Evolutionary conservation across 1,139 yeast species (phyloP).

Genomic region (Saccharomyces hybrid): DNA sequence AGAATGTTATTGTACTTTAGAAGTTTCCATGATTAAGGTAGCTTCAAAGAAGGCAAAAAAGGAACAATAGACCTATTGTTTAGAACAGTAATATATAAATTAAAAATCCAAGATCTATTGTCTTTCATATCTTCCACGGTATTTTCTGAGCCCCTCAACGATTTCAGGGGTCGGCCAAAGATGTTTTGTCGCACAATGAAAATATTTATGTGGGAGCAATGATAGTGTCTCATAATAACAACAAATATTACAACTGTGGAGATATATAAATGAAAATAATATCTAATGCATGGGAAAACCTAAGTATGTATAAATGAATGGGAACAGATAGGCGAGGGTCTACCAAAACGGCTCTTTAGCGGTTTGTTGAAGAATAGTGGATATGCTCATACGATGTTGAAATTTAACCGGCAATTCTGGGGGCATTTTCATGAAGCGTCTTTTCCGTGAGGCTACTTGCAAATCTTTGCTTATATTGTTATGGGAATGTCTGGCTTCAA

Average conservation of each 20-base stretch:
- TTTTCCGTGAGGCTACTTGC: background rate
- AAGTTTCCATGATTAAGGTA: background rate
- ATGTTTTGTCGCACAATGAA: background rate
- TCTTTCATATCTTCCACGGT: background rate
- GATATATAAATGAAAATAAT: background rate
- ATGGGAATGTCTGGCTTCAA: conserved; percentile 2
- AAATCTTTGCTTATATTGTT: background rate
- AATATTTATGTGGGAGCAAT: background rate
- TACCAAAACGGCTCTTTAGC: background rate
- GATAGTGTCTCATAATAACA: no score
- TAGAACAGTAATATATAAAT: background rate
- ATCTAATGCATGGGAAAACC: background rate
- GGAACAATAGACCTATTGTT: background rate
- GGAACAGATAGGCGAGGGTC: background rate
- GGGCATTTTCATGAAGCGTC: background rate
- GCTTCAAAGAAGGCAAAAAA: background rate
- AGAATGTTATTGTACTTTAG: background rate
- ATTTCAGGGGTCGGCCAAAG: background rate
- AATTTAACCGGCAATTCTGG: conserved; percentile 11
- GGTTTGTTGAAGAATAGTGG: background rate
- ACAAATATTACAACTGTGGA: background rate
- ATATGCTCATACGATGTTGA: conserved; percentile 11
- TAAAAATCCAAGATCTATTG: background rate
- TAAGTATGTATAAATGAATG: background rate
- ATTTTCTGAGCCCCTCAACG: background rate